phyloP scores from a whole-genome alignment of 345 rosid genomes.

The Eucalyptus sp. region DNA sequence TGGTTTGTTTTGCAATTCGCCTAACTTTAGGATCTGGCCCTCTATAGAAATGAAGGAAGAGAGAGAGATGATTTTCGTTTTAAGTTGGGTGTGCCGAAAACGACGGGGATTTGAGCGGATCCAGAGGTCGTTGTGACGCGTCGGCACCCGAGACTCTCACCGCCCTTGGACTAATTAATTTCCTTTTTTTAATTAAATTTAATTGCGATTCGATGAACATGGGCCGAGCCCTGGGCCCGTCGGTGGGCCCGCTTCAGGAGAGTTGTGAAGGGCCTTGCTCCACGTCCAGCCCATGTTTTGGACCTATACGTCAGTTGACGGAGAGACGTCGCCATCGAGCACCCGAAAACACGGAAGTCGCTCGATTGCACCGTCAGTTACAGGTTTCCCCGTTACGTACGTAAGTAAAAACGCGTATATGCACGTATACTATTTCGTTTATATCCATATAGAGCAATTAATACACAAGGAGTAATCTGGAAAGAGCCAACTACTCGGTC shows the following conservation, averaged over 20 bases:
- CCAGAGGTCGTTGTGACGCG: not conserved
- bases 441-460: not conserved
- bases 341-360: not conserved
- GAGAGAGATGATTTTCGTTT: not conserved
- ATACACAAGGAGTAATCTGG: not conserved
- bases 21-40: not conserved
- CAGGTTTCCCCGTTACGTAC: not conserved
- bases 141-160: not conserved
- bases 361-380: not conserved
- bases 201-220: not conserved
- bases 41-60: not conserved
- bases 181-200: not conserved
- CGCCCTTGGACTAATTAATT: not conserved
- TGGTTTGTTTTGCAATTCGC: not conserved
- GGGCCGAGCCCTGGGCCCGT: not conserved
- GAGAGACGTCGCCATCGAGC: not conserved
- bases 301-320: not conserved
- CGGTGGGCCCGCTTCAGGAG: not conserved
- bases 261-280: not conserved
- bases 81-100: not conserved
- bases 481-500: not conserved
- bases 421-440: not conserved
- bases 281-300: not conserved
- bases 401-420: not conserved
- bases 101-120: not conserved